Base-by-base conservation (phyloP, 2,329 filamentous ascomycete genomes). In the Xylaria sp. region DNA sequence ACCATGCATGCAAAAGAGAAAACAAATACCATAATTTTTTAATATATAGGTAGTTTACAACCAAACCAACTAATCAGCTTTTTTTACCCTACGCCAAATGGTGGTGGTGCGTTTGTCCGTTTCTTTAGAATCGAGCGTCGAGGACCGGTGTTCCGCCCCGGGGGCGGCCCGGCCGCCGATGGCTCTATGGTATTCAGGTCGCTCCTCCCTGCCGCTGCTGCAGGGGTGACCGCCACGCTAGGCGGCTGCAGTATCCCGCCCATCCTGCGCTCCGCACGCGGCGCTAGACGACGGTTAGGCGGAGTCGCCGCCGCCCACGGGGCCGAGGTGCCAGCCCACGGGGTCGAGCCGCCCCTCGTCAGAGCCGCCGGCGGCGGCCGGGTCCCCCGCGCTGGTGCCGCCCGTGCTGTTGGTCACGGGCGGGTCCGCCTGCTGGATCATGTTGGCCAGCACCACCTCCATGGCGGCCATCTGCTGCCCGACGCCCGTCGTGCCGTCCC, bases 381-480 rank as follows among this genome's bases (percentile, higher is more conserved):
- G 73, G 51, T 81, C 68, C 13, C 79, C 78, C 39, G 69, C 65
- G 56, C 79, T 83, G 13, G 78, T 80, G 41, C 80, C 81, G 47
- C 79, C 80, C 1, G 76, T 78, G 11, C 54, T 60, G 8, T 73
- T 72, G 0, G 75, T 77, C 22, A 75, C 69, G 4, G 75, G 74
- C 1, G 64, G 55, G 11, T 71, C 63, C 7, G 69, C 73, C 57
- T 76, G 57, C 34, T 75, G 62, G 45, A 88, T 80, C 68, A 87
- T 76, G 62, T 83, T 86, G 37, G 80, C 79, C 42, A 89, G 77
- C 6, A 88, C 79, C 8, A 88, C 77, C 64, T 89, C 84, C 68
- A 90, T 74, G 2, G 83, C 85, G 1, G 83, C 79, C 87, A 90
- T 90, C 70, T 89, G 86, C 68, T 89, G 85, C 4, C 87, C 87